Evolutionary conservation across 495 filamentous ascomycete genomes (phyloP), one percentile per base, ranked within the genome.

Genomic region (Friedmanniomyces endolithicus): DNA sequence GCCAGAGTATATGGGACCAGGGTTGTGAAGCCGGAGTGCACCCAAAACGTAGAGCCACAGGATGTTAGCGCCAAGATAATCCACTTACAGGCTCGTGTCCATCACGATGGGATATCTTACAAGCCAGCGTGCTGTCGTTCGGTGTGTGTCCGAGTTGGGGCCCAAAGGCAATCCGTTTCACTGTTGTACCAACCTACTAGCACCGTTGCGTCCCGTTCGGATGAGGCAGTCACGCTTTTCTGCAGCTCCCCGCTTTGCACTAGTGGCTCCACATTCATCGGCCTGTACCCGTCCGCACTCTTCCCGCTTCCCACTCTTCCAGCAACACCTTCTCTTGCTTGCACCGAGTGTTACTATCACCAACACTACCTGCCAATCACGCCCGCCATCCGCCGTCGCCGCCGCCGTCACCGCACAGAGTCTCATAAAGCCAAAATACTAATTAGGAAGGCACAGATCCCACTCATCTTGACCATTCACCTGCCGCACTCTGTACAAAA

Each of bases 1-100:
- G 51, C 14, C 39, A 61, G 48, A 19, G 50, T 55, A 35, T 40
- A 9, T n/a, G 55, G 34, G 16, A 61, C 39, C 8, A 58, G 4
- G 29, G 27, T 29, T 23, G 54, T 61, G 35, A 61, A 45, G 17
- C 51, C 40, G 31, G n/a, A 64, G 58, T 8, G 61, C 61, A 6
- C 54, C 55, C 23, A 59, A 23, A 37, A 52, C 61, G 44, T 58
- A 64, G 16, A 47, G 6, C 57, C 57, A 58, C 51, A 64, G 61
- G 34, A 64, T 47, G 19, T 47, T 19, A 4, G 61, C 54, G 25
- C 61, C 51, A 45, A 53, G 17, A 24, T 56, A 53, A 41, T 59
- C 59, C 12, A 24, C 23, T 0, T 3, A 6, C 2, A 17, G 48
- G 24, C 6, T 17, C 7, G 23, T 33, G 3, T 47, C 6, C 44